A percentile compares a stretch with the other conserved stretches of the same genome.
Conservation (phyloP, 306 rosid species). For the Quercus bicolor region DNA sequence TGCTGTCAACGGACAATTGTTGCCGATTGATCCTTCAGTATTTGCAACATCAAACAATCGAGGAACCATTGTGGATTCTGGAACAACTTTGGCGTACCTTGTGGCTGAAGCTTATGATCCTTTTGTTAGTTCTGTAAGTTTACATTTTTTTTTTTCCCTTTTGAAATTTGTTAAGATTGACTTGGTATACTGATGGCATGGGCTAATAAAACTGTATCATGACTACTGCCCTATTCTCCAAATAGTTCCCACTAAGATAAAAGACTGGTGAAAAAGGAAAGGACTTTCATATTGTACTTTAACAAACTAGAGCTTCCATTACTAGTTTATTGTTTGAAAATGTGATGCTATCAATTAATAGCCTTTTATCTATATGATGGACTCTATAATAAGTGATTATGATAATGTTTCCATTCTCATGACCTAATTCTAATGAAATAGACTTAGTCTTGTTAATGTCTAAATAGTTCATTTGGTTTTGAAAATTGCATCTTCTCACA, state of each 20-base stretch:
- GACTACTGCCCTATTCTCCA: neutral
- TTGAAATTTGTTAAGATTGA: neutral
- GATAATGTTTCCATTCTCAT: neutral
- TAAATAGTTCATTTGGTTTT: neutral
- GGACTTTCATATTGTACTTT: neutral
- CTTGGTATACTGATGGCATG: neutral
- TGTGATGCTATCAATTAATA: neutral
- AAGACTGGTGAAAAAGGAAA: neutral
- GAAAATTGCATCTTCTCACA: neutral
- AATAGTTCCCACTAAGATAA: neutral
- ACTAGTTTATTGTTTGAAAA: neutral
- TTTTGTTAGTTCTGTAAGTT: constrained; percentile 74
- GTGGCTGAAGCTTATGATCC: constrained; percentile 87
- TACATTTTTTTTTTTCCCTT: neutral
- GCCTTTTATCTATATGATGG: neutral
- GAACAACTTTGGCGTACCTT: constrained; percentile 88
- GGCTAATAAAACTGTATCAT: neutral
- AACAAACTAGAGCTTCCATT: neutral
- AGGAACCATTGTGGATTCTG: constrained; percentile 89
- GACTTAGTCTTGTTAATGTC: neutral
- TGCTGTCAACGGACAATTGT: constrained; percentile 67
- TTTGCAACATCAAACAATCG: constrained; percentile 63
- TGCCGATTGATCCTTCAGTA: constrained; percentile 69
- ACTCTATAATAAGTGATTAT: neutral
- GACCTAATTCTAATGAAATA: neutral